Evolutionary conservation across 768 basidiomycete species (phyloP).

Genomic region (Boletus tomentosulus): DNA sequence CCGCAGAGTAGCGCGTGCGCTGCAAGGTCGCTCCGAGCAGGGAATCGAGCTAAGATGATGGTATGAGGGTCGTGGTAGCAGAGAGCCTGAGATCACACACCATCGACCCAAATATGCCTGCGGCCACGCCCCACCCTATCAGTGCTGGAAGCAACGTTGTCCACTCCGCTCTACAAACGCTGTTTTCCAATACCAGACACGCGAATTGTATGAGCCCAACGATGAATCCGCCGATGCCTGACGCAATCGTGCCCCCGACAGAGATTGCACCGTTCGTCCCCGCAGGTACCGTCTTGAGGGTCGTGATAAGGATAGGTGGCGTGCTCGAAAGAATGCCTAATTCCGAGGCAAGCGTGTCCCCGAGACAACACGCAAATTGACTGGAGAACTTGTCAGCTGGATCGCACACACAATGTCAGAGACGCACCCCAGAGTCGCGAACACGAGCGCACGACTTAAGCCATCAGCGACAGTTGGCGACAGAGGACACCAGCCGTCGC

Average conservation of each 20-base stretch:
- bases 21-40: constrained; percentile 86
- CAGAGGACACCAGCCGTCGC: constrained; percentile 59
- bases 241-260: constrained; percentile 67
- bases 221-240: constrained; percentile 64
- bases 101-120: constrained; percentile 71
- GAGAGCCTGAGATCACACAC: constrained; percentile 20
- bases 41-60: constrained; percentile 62
- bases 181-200: constrained; percentile 59
- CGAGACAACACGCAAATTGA: constrained; percentile 85
- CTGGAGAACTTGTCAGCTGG: constrained; percentile 34
- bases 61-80: background rate
- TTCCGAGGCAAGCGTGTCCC: constrained; percentile 92
- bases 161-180: constrained; percentile 44
- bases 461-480: constrained; percentile 41
- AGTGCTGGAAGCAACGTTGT: constrained; percentile 38
- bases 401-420: background rate
- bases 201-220: constrained; percentile 63
- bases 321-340: constrained; percentile 78
- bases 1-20: constrained; percentile 64
- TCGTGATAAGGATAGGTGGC: constrained; percentile 75
- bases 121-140: constrained; percentile 55
- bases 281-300: constrained; percentile 66
- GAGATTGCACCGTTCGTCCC: constrained; percentile 93
- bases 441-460: constrained; percentile 59
- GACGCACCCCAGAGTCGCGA: constrained; percentile 61